phyloP scores from a whole-genome alignment of 768 basidiomycete genomes.

The Boletus bicolor region DNA sequence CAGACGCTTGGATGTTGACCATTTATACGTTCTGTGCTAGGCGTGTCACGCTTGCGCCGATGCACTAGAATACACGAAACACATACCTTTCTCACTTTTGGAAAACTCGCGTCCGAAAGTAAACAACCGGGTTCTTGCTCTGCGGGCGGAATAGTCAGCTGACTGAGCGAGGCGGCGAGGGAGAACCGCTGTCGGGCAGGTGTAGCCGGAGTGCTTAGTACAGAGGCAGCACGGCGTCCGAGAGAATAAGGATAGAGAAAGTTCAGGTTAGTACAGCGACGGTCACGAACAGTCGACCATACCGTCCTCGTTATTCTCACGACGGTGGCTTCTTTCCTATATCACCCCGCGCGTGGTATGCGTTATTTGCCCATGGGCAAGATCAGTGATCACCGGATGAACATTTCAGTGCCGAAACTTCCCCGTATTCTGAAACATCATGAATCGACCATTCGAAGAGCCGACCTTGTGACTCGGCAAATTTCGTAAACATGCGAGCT shows the following conservation, averaged over 20 bases:
- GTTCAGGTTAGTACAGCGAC: neutral
- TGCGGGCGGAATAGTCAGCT: slow-evolving; percentile 1
- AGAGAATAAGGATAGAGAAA: too few species aligned
- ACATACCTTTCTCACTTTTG: neutral
- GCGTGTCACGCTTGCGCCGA: neutral
- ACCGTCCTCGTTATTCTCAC: neutral
- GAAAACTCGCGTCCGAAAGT: neutral
- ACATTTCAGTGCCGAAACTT: neutral
- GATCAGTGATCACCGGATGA: neutral
- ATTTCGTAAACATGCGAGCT: neutral
- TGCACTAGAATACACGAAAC: neutral
- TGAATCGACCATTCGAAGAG: too few species aligned
- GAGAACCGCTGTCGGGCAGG: neutral
- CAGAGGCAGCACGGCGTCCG: neutral
- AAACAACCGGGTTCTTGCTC: neutral
- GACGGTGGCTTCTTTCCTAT: neutral
- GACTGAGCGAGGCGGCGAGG: neutral
- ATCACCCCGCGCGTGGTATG: neutral
- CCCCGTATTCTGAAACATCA: neutral
- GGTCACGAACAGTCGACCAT: neutral
- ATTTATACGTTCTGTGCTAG: slow-evolving; percentile 15
- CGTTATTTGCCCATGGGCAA: neutral
- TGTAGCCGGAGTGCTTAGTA: neutral
- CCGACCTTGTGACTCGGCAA: neutral
- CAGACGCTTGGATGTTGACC: neutral